These are phyloP conservation scores for Hanseniaspora lindneri DNA, from an alignment of 805 yeast species.

Conservation along the genomic window DNA sequence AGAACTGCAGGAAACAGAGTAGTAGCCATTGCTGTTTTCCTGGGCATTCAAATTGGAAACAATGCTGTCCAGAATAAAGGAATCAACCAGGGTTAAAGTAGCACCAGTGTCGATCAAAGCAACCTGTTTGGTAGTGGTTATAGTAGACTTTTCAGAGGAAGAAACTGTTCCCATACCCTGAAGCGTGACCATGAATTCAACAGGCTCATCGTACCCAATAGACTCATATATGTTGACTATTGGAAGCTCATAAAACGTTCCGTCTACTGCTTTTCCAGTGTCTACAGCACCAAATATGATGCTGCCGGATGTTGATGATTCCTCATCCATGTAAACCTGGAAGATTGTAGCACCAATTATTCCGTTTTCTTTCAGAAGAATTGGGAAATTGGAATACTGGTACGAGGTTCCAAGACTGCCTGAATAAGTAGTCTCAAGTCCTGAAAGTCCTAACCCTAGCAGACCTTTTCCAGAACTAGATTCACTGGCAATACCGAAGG, in stretches of 20 bases:
- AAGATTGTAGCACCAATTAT: constrained; percentile 44
- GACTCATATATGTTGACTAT: constrained; percentile 32
- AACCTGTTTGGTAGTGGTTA: constrained; percentile 23
- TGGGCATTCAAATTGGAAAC: constrained; percentile 31
- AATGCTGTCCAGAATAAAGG: background rate
- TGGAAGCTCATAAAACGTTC: constrained; percentile 40
- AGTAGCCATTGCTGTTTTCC: constrained; percentile 37
- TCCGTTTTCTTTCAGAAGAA: constrained; percentile 46
- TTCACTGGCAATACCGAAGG: constrained; percentile 62
- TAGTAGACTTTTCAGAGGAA: constrained; percentile 16
- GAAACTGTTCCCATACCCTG: constrained; percentile 22
- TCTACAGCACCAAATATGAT: constrained; percentile 66
- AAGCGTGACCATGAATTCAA: constrained; percentile 24
- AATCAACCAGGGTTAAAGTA: constrained; percentile 25
- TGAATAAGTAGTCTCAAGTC: constrained; percentile 51
- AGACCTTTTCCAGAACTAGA: constrained; percentile 59
- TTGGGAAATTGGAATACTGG: constrained; percentile 56
- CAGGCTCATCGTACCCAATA: constrained; percentile 19
- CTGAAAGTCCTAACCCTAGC: constrained; percentile 58
- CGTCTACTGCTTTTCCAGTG: constrained; percentile 43
- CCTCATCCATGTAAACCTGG: constrained; percentile 47
- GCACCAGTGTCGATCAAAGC: constrained; percentile 49
- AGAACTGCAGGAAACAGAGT: constrained; percentile 36
- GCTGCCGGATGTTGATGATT: constrained; percentile 36
- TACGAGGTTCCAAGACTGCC: constrained; percentile 26